These are phyloP conservation scores for Pochonia chlamydosporia DNA, from an alignment of 2,329 filamentous ascomycete genomes.

Conservation along the genomic window DNA sequence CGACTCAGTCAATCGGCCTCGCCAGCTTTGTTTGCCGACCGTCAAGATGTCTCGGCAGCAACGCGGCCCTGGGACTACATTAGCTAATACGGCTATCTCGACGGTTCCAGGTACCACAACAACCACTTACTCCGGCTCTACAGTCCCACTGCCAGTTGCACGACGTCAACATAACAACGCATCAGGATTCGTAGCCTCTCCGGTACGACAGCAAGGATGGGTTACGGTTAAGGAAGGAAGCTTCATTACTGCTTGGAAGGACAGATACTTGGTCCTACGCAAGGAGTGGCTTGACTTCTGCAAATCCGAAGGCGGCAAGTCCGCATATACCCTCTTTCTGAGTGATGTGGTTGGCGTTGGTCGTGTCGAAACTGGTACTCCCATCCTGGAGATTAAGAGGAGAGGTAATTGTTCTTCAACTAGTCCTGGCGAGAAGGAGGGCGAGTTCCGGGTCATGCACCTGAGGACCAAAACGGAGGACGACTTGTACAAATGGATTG, in stretches of 20 bases:
- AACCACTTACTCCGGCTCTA: not conserved
- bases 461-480: conserved; percentile 91
- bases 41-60: not conserved
- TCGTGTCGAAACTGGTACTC: conserved; percentile 83
- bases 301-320: conserved; percentile 81
- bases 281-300: conserved; percentile 91
- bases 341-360: conserved; percentile 84
- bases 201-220: conserved; percentile 55
- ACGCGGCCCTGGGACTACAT: not conserved
- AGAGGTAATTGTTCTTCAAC: conserved; percentile 59
- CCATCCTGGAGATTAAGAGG: conserved; percentile 87
- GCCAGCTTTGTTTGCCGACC: not conserved
- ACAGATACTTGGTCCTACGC: conserved; percentile 82
- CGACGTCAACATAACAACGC: not conserved
- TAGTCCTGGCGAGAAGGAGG: conserved; percentile 70
- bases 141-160: not conserved
- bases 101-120: not conserved
- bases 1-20: not conserved
- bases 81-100: not conserved
- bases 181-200: not conserved
- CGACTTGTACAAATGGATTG: conserved; percentile 96
- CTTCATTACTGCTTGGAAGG: conserved; percentile 78
- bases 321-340: conserved; percentile 73
- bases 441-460: conserved; percentile 73
- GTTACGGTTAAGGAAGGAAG: conserved; percentile 83